Base-by-base conservation (phyloP, 208 protist genomes). In the Crithidia sp. region DNA sequence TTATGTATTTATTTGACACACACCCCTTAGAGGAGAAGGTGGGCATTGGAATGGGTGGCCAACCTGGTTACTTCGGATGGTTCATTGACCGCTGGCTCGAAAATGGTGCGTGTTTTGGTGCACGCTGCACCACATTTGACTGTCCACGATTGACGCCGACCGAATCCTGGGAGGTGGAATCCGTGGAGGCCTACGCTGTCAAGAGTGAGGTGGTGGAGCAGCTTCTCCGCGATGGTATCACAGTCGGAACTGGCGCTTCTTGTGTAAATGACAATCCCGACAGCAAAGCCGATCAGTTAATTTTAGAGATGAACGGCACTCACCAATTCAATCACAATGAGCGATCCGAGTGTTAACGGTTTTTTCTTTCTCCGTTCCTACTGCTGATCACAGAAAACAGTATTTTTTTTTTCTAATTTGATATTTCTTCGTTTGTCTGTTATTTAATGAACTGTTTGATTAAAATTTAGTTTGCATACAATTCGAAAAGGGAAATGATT, bases 31-130 rank as follows among this genome's bases (percentile, higher is more conserved):
- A 78, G 14, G 80, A 83, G 2, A 86, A 84, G 52, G 65, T 81
- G 16, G 89, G 89, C 7, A 87, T 94, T 67, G 89, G 84, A 4
- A 91, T 94, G 89, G 86, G 86, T 57, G 89, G 89, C 1, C 79
- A 88, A 50, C 77, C 83, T 0, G 82, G 81, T 0, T 84, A 91
- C 40, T 91, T 83, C 74, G 86, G 86, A 3, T 91, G 81, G 84
- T 94, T 91, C 72, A 50, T 94, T 36, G 84, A 94, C 54, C 65
- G 86, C 3, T 94, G 89, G 89, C 67, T 94, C 7, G 89, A 94
- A 54, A 74, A 77, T 2, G 89, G 89, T 6, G 19, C 59, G 8
- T 94, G 79, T 28, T 63, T 74, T 53, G 86, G 84, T 2, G 58
- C 59, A 16, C 65, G 73, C 19, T 91, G 86, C 68, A 80, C 84